Evolutionary conservation across 139 green algal species (phyloP), one percentile per base, ranked within the genome.

Genomic region (Mesostigma viride): DNA sequence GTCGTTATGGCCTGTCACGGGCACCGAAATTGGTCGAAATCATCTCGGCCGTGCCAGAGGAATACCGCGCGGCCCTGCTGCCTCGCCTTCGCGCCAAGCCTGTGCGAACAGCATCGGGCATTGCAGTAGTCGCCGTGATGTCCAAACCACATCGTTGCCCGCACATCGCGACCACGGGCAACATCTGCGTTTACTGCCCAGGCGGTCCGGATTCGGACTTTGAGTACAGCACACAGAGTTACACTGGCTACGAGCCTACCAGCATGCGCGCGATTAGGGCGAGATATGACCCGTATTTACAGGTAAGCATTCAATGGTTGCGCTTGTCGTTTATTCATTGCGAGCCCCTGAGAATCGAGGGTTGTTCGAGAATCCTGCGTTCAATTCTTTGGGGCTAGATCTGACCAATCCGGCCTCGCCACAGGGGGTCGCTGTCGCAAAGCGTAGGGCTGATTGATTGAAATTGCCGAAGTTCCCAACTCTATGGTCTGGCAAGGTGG

Each of bases 161-260:
- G 0, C 92, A 98, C 83, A 97, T 98, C 46, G 90, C 92, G n/a
- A 98, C 92, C 32, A 98, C 92, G 28, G 92, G 92, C 69, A 95
- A 95, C 84, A 96, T 98, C 71, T 98, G 92, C 74, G 85, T 98
- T 46, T 98, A 98, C 81, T 98, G 92, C 76, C 92, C 92, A 0
- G 92, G 92, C 3, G 92, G 92, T 0, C 92, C 92, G 2, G 92
- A 98, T 76, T 94, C 84, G 0, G 92, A 98, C 70, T 98, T 98
- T 72, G 92, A 98, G 86, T 98, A 98, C 80, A 84, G 61, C 56
- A 98, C 92, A 22, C 92, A 96, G 81, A 83, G 69, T 28, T 87
- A 90, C 64, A 85, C 85, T 34, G 89, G 90, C 4, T 98, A 98
- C 66, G 92, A 98, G 74, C 92, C 92, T 11, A 98, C 92, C 28